Percentiles rank a stretch among this genome's conserved stretches.
Conservation (phyloP, 164 flowering plant species). For the Warburgia ugandensis region DNA sequence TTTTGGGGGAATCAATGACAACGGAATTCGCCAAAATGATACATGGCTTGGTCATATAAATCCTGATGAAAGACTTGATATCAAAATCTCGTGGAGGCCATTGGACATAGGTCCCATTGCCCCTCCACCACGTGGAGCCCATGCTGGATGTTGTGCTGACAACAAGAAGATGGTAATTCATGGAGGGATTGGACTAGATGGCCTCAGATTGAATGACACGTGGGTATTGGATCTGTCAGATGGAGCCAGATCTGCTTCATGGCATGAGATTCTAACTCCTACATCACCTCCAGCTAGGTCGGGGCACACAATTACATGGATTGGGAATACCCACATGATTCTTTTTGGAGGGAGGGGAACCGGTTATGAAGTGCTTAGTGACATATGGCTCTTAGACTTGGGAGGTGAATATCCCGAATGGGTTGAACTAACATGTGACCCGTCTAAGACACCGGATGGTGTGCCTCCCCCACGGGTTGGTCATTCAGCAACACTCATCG, state of each 20-base stretch:
- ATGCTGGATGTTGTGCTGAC: conserved; percentile 66
- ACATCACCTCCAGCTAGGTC: conserved; percentile 76
- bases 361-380: conserved; percentile 76
- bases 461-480: conserved; percentile 75
- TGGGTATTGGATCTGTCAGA: conserved; percentile 77
- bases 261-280: conserved; percentile 47
- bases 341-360: conserved; percentile 86
- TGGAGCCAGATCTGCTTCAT: conserved; percentile 34
- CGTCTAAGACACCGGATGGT: conserved; percentile 37
- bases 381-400: conserved; percentile 68
- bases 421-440: conserved; percentile 44
- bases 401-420: conserved; percentile 35
- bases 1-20: conserved; percentile 90
- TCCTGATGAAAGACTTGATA: conserved; percentile 28
- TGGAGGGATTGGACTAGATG: conserved; percentile 79
- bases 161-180: conserved; percentile 61
- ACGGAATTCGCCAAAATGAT: conserved; percentile 78
- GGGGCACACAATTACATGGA: conserved; percentile 81
- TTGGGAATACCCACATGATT: conserved; percentile 38
- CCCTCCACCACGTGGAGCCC: conserved; percentile 91
- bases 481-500: conserved; percentile 74
- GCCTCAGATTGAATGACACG: conserved; percentile 57
- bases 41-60: conserved; percentile 71
- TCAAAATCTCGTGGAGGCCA: conserved; percentile 58
- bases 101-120: conserved; percentile 50